These are phyloP conservation scores for Epithele typhae DNA, from an alignment of 768 basidiomycete species.

Conservation along the genomic window DNA sequence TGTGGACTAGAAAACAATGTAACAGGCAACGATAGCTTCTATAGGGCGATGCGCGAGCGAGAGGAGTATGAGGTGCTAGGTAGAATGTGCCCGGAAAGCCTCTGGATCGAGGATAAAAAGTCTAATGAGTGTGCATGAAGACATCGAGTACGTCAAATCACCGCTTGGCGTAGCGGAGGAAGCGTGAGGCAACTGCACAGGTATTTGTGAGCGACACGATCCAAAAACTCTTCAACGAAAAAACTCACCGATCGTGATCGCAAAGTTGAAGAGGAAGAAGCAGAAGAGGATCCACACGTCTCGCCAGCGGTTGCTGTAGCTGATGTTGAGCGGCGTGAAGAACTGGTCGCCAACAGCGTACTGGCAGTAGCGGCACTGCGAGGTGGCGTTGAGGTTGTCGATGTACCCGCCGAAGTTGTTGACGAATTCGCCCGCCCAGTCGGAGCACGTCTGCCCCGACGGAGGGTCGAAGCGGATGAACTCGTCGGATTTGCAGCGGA, in stretches of 20 bases:
- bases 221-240: conserved; percentile 15
- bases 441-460: conserved; percentile 60
- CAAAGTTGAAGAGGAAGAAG: conserved; percentile 71
- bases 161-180: conserved; percentile 67
- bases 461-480: conserved; percentile 73
- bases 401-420: conserved; percentile 66
- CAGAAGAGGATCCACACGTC: conserved; percentile 64
- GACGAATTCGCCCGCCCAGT: conserved; percentile 72
- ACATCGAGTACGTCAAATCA: too few relatives aligned
- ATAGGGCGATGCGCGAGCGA: too few relatives aligned
- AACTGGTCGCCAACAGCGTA: conserved; percentile 67
- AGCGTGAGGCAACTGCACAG: conserved; percentile 59
- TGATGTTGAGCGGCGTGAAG: conserved; percentile 63
- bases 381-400: conserved; percentile 56
- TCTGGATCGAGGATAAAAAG: too few relatives aligned
- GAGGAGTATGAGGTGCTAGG: too few relatives aligned
- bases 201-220: neutral
- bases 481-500: conserved; percentile 64
- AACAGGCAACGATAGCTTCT: too few relatives aligned
- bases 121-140: too few relatives aligned
- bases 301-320: conserved; percentile 58
- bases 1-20: too few relatives aligned
- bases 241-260: conserved; percentile 47
- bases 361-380: conserved; percentile 69
- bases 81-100: too few relatives aligned